Base-by-base conservation (phyloP, 495 filamentous ascomycete species). In the Haplographium delicatum region DNA sequence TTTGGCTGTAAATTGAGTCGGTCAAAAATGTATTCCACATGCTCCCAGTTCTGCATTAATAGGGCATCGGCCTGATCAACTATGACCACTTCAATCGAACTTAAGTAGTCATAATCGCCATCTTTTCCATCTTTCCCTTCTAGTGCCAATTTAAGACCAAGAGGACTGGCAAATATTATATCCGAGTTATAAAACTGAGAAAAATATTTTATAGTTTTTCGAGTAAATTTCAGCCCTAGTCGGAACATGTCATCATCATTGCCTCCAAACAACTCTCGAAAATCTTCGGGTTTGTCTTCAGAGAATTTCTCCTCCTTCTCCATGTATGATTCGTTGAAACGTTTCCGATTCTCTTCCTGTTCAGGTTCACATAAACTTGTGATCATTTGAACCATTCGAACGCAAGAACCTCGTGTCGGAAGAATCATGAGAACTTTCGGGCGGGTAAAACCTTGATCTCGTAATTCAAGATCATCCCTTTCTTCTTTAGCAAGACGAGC, bases 1-100 rank as follows among this genome's bases (percentile, higher is more conserved):
- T 81, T 85, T 15, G 91, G 93, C 58, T 93, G 89, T 35, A 84
- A 73, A 66, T 97, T 98, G 39, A 97, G 81, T 66, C 96, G 89
- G 53, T 89, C 80, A 62, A 96, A 87, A 57, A 96, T 82, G 63
- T 82, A 86, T 57, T 89, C 86, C 45, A 95, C 78, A 68, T 97
- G 90, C 58, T 96, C 91, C 93, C 94, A 97, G 67, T 95, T 96
- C 62, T 98, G 93, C 91, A 96, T 96, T 15, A 91, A 77, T 13
- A 97, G 74, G 1, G 90, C 89, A 64, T 97, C 94, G 33, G 89
- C 87, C 63, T 96, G 89, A 65, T 98, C 93, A 39, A 94, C 74
- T 30, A 98, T 73, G 20, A 89, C 82, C 8, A 98, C 63, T 65
- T 98, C 93, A 58, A 98, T 86, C 0, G 89, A 95, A 39, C 83